Percentiles rank a stretch among this genome's conserved stretches.
phyloP scores from a whole-genome alignment of 1,284 basidiomycete genomes.

The Ustilago nuda region DNA sequence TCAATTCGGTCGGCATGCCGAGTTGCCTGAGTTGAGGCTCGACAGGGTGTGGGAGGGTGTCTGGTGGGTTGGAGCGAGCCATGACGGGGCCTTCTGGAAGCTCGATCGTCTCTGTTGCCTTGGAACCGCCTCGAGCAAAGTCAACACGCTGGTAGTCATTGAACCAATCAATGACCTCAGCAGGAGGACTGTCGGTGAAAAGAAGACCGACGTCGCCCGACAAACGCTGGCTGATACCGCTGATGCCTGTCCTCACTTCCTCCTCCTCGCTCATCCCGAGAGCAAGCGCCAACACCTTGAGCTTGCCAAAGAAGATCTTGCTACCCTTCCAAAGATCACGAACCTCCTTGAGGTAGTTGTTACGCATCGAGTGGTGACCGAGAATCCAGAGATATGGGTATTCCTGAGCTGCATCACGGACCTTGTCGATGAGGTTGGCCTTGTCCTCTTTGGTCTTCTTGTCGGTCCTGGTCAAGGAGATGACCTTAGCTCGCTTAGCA shows the following conservation, averaged over 20 bases:
- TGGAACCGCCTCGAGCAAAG: conserved; percentile 89
- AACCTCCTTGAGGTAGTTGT: conserved; percentile 92
- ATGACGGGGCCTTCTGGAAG: conserved; percentile 75
- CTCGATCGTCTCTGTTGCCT: conserved; percentile 79
- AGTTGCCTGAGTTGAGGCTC: conserved; percentile 94
- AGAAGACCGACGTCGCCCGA: conserved; percentile 92
- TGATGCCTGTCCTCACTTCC: conserved; percentile 84
- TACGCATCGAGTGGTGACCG: conserved; percentile 93
- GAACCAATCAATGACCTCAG: conserved; percentile 95
- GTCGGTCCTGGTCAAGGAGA: conserved; percentile 73
- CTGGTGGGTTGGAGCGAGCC: conserved; percentile 65
- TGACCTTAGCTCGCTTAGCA: conserved; percentile 70
- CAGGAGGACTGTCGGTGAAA: conserved; percentile 87
- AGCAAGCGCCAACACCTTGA: conserved; percentile 94
- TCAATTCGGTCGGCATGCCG: conserved; percentile 86
- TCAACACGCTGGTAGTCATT: conserved; percentile 87
- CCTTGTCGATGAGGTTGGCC: conserved; percentile 82
- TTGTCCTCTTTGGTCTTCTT: conserved; percentile 78
- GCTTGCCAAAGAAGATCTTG: conserved; percentile 87
- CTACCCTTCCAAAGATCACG: conserved; percentile 88
- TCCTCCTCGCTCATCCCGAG: conserved; percentile 88
- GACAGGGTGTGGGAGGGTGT: conserved; percentile 92
- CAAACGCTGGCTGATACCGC: conserved; percentile 86
- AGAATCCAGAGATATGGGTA: conserved; percentile 97
- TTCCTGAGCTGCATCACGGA: conserved; percentile 74